phyloP scores from a whole-genome alignment of 805 yeast genomes.

The Ogataea minuta region DNA sequence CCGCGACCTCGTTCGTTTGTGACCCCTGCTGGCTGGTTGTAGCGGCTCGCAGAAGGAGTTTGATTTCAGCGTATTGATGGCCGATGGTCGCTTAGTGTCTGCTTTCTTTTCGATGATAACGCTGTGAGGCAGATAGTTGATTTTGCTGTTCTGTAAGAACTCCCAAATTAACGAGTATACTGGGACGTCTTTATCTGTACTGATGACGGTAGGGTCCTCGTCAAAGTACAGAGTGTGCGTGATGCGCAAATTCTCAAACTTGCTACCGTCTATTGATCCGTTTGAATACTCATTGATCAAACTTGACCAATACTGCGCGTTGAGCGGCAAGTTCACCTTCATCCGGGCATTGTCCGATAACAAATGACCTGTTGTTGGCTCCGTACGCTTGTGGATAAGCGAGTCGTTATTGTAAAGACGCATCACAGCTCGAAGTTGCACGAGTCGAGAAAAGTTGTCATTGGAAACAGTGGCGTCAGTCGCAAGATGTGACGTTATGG shows the following conservation, averaged over 20 bases:
- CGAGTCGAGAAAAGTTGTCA: constrained; percentile 27
- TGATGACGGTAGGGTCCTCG: constrained; percentile 27
- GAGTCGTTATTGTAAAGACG: constrained; percentile 24
- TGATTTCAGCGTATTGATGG: constrained; percentile 3
- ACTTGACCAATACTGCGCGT: constrained; percentile 34
- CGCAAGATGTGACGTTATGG: constrained; percentile 19
- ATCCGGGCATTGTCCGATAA: constrained; percentile 21
- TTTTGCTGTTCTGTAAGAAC: constrained; percentile 21
- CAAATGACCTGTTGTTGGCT: constrained; percentile 32
- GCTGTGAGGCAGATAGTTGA: constrained; percentile 26
- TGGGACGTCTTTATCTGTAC: constrained; percentile 18
- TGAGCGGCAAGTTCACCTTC: constrained; percentile 31
- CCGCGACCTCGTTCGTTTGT: constrained; percentile 36
- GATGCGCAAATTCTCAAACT: constrained; percentile 26
- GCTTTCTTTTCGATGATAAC: constrained; percentile 18
- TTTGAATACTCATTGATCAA: constrained; percentile 32
- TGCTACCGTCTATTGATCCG: constrained; percentile 26
- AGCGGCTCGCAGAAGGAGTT: constrained; percentile 6
- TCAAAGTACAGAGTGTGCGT: constrained; percentile 31
- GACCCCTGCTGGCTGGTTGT: constrained; percentile 23
- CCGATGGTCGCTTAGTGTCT: background rate
- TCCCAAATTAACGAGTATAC: constrained; percentile 35
- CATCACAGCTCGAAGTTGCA: constrained; percentile 30
- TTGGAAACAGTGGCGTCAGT: constrained; percentile 9
- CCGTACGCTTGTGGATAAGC: constrained; percentile 25